These are phyloP conservation scores for Paecilomyces sp. DNA, from an alignment of 2,329 filamentous ascomycete genomes.

Conservation along the genomic window DNA sequence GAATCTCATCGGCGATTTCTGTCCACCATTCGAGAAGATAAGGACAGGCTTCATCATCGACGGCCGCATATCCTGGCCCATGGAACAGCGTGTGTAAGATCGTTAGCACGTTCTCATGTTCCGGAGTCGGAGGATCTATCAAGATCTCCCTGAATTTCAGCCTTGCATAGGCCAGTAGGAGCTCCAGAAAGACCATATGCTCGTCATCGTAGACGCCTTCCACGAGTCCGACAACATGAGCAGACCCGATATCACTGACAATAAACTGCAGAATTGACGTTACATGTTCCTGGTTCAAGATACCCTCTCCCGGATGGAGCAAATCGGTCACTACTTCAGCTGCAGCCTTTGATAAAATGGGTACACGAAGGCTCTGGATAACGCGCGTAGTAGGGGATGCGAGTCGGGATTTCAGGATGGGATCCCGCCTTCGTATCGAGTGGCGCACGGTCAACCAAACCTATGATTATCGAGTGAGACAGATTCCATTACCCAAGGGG, in stretches of 20 bases:
- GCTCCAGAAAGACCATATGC: conserved; percentile 32
- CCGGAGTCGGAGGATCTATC: conserved; percentile 19
- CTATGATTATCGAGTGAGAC: conserved; percentile 10
- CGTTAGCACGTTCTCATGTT: conserved; percentile 25
- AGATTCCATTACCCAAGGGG: background rate
- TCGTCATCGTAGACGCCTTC: conserved; percentile 31
- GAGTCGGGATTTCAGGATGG: conserved; percentile 12
- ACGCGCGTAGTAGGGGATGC: conserved; percentile 15
- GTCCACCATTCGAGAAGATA: conserved; percentile 37
- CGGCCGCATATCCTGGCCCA: conserved; percentile 31
- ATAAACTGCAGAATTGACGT: conserved; percentile 25
- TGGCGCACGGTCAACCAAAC: conserved; percentile 28
- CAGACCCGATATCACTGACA: conserved; percentile 24
- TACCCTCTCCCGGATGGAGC: conserved; percentile 19
- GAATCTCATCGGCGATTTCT: conserved; percentile 31
- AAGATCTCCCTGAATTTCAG: conserved; percentile 24
- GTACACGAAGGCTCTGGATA: conserved; percentile 17
- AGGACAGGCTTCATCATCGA: conserved; percentile 31
- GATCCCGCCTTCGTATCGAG: conserved; percentile 14
- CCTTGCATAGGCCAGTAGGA: conserved; percentile 30
- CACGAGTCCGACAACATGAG: conserved; percentile 23
- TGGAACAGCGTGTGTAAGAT: conserved; percentile 33
- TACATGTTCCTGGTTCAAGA: conserved; percentile 19
- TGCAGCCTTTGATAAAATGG: conserved; percentile 20
- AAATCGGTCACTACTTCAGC: conserved; percentile 29